Base-by-base conservation (phyloP, 305 asterid species). In the Petunia hybrid region DNA sequence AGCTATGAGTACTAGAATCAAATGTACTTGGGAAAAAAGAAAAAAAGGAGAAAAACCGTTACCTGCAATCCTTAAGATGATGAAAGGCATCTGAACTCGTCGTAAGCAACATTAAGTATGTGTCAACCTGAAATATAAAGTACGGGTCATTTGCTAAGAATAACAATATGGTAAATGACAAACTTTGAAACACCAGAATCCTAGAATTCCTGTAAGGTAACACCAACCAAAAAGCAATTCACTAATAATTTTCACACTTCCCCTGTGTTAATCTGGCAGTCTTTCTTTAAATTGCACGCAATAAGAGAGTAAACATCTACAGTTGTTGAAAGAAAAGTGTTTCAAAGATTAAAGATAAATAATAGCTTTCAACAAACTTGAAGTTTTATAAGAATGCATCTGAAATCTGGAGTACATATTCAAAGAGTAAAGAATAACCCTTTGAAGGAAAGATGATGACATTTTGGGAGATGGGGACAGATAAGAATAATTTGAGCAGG, bases 51-150 rank as follows among this genome's bases (percentile, higher is more conserved):
- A 84, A 78, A 65, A n/a, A 38, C n/a, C 63, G 36, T 36, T 82
- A 97, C 99, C 99, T 94, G 97, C 99, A 81, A 77, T 92, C 97
- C 85, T 95, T 97, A 75, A 97, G 90, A 90, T 93, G 97, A 87
- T 91, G 91, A 85, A 97, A 97, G 79, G 94, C 93, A 86, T 93
- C 98, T 60, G 99, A 87, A 84, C 88, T 92, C 75, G 97, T 88
- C 77, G 97, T 95, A 74, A 97, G 99, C 94, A 97, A 82, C 77
- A 95, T 80, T 89, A 97, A 86, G 82, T 97, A 93, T 42, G 99
- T 95, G 83, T 95, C 97, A 13, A 85, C 89, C 99, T 97, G 97
- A 69, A 78, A 90, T 70, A 62, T 65, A 86, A 84, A 80, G 80
- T 45, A 80, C 66, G 68, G 5, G 80, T 77, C 68, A 66, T 42